Percentiles rank a stretch among this genome's conserved stretches.
phyloP scores from a whole-genome alignment of 345 rosid species.

The Eucalyptus melliodora region DNA sequence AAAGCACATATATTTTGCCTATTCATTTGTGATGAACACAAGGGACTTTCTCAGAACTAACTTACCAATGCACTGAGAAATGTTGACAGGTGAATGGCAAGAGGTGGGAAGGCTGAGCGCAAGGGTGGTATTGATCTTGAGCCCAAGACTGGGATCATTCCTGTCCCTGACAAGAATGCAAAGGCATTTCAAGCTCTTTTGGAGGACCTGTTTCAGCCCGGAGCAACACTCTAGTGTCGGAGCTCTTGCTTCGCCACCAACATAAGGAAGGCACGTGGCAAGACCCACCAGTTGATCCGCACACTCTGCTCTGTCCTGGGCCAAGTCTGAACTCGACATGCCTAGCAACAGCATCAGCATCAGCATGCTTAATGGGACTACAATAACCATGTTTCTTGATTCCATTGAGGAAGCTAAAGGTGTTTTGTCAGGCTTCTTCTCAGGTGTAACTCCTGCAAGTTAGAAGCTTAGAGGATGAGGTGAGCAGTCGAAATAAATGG shows the following conservation, averaged over 20 bases:
- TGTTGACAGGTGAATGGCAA: conserved; percentile 36
- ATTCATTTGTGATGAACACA: not conserved
- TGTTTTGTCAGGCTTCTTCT: not conserved
- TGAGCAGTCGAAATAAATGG: not conserved
- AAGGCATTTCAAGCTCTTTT: conserved; percentile 55
- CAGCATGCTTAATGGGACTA: not conserved
- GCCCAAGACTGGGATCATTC: conserved; percentile 63
- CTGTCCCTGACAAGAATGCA: conserved; percentile 61
- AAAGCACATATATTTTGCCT: not conserved
- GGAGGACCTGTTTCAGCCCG: conserved; percentile 46
- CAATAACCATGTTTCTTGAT: not conserved
- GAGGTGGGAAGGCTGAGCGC: conserved; percentile 50
- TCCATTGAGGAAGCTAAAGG: not conserved
- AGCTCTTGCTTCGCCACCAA: conserved; percentile 42
- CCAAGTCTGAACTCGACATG: conserved; percentile 24
- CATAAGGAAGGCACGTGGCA: conserved; percentile 60
- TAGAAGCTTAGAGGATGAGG: not conserved
- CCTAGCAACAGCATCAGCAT: conserved; percentile 4
- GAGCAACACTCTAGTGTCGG: conserved; percentile 70
- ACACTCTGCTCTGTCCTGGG: conserved; percentile 64
- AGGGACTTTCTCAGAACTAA: not conserved
- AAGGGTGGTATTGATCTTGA: conserved; percentile 47
- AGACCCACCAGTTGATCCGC: conserved; percentile 32
- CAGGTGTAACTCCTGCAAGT: not conserved
- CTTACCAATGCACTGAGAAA: conserved; percentile 55